Percentiles rank a stretch among this genome's conserved stretches.
phyloP scores from a whole-genome alignment of 352 stramenopile genomes.

The Pythium myriotylum region DNA sequence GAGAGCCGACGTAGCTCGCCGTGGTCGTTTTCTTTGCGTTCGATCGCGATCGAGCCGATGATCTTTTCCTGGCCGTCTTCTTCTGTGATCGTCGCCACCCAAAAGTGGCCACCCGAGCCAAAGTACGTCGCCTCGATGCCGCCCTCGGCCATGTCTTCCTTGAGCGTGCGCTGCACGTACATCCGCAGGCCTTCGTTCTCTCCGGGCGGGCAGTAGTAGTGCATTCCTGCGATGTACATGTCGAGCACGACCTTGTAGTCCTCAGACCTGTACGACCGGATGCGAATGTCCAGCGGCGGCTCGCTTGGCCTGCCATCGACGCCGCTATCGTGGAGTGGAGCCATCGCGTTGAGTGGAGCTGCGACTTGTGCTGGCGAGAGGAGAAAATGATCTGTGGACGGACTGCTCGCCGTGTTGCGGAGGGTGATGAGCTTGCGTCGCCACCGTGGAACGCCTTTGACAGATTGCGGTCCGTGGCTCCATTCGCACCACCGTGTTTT shows the following conservation, averaged over 20 bases:
- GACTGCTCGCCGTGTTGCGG: not conserved
- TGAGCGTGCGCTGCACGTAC: conserved; percentile 12
- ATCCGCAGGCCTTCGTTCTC: not conserved
- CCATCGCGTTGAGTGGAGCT: not conserved
- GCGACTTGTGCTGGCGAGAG: not conserved
- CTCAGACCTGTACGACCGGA: conserved; percentile 22
- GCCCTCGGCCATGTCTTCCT: conserved; percentile 13
- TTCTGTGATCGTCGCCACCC: conserved; percentile 12
- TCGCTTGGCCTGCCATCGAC: not conserved
- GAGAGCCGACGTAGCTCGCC: conserved; percentile 55
- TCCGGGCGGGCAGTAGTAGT: conserved; percentile 14
- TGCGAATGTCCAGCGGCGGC: conserved; percentile 18
- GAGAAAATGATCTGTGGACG: not conserved
- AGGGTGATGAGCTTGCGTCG: not conserved
- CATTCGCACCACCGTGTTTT: too few species aligned
- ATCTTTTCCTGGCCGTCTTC: conserved; percentile 13
- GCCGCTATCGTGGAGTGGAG: not conserved
- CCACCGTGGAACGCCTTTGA: too few species aligned
- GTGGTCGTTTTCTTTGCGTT: conserved; percentile 32
- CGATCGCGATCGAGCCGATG: conserved; percentile 44
- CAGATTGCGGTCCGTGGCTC: too few species aligned
- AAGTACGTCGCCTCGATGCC: conserved; percentile 39
- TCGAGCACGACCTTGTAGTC: conserved; percentile 20
- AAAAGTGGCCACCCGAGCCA: conserved; percentile 17
- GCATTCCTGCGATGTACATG: conserved; percentile 27